phyloP scores from a whole-genome alignment of 768 basidiomycete species.

The Hemileccinum impolitum region DNA sequence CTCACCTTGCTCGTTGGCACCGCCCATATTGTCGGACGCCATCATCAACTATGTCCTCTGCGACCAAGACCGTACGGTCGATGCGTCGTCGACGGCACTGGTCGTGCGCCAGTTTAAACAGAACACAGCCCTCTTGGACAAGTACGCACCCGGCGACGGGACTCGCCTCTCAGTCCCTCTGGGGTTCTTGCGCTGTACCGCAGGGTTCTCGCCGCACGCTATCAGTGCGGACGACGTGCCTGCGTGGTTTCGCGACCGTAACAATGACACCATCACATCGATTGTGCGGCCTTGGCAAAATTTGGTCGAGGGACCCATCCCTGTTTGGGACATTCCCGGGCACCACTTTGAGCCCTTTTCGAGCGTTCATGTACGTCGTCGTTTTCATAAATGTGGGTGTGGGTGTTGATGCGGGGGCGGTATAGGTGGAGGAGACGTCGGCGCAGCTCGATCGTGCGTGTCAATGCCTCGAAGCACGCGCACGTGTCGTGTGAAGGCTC shows the following conservation, averaged over 20 bases:
- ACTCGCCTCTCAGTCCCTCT: conserved; percentile 31
- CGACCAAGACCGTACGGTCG: conserved; percentile 26
- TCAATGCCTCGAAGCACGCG: conserved; percentile 6
- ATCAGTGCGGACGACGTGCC: conserved; percentile 36
- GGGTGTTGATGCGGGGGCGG: background rate
- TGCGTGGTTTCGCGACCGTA: conserved; percentile 51
- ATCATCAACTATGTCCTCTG: conserved; percentile 49
- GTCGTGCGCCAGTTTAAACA: conserved; percentile 48
- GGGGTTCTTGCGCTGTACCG: conserved; percentile 51
- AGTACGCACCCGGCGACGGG: conserved; percentile 39
- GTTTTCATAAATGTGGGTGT: background rate
- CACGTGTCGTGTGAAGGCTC: background rate
- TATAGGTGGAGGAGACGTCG: conserved; percentile 22
- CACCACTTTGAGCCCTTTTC: conserved; percentile 64
- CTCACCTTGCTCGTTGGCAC: conserved; percentile 54
- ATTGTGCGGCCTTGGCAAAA: conserved; percentile 47
- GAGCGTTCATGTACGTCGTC: conserved; percentile 42
- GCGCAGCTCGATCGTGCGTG: conserved; percentile 22
- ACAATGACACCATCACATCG: conserved; percentile 26
- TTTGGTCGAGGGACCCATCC: conserved; percentile 36
- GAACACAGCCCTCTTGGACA: conserved; percentile 44
- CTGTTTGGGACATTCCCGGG: conserved; percentile 57
- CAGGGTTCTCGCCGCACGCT: conserved; percentile 38
- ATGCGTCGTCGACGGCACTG: conserved; percentile 33
- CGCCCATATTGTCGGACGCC: conserved; percentile 47